phyloP scores from a whole-genome alignment of 495 filamentous ascomycete genomes.

The Xylaria palmicola region DNA sequence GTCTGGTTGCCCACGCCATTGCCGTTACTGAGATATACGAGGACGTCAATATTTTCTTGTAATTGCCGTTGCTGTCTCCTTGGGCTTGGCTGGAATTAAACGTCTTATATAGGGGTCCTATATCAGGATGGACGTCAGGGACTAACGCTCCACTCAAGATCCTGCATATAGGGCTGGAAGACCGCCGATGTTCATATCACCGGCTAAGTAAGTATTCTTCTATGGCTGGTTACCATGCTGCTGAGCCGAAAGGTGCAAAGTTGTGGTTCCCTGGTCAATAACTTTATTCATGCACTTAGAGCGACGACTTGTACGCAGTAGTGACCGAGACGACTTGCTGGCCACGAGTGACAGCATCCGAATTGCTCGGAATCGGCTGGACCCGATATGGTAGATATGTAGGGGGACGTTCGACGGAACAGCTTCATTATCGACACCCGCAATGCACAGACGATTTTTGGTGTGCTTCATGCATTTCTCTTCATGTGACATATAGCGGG shows the following conservation, averaged over 20 bases:
- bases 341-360: too few species aligned
- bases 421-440: neutral
- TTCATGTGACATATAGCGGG: neutral
- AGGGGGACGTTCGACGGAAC: neutral
- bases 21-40: neutral
- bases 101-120: too few species aligned
- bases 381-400: neutral
- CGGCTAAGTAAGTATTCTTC: too few species aligned
- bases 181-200: too few species aligned
- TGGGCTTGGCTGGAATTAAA: neutral
- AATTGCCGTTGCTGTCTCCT: neutral
- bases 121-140: too few species aligned
- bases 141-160: too few species aligned
- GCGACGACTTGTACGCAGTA: neutral
- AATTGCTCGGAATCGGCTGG: neutral
- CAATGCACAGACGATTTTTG: neutral
- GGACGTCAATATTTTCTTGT: neutral
- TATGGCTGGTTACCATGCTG: too few species aligned
- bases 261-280: neutral
- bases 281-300: neutral
- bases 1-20: neutral
- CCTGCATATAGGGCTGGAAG: too few species aligned
- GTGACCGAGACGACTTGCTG: neutral
- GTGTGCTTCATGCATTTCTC: neutral
- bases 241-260: neutral